These are phyloP conservation scores for Neurospora sp. DNA, from an alignment of 495 filamentous ascomycete genomes.

Conservation along the genomic window DNA sequence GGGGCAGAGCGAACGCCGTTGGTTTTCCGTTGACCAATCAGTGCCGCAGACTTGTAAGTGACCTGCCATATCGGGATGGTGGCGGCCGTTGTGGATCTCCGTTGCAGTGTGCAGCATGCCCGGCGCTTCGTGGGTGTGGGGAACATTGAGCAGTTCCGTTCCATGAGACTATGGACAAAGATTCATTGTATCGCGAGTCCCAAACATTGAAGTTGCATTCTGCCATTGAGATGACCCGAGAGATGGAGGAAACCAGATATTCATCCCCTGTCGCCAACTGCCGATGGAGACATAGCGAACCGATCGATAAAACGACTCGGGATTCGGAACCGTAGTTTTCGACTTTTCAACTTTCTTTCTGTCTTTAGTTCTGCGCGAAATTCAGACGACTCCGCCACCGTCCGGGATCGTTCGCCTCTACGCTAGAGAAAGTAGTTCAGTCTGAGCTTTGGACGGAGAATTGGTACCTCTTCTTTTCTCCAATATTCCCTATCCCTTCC, in stretches of 20 bases:
- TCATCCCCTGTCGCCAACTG: background rate
- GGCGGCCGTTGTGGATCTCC: background rate
- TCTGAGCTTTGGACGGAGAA: background rate
- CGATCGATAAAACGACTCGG: background rate
- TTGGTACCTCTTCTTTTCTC: background rate
- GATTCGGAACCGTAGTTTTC: background rate
- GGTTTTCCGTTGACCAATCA: slow-evolving; percentile 2
- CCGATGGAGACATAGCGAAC: background rate
- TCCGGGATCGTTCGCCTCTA: background rate
- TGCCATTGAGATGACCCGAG: background rate
- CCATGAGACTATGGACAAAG: background rate
- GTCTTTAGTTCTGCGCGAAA: background rate
- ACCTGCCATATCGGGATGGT: slow-evolving; percentile 7
- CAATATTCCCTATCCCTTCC: background rate
- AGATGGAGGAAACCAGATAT: background rate
- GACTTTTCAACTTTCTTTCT: background rate
- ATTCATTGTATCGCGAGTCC: background rate
- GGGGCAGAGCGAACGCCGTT: background rate
- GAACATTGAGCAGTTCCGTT: background rate
- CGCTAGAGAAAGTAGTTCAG: background rate
- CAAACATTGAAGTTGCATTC: background rate
- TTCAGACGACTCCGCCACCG: background rate
- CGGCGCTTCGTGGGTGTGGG: background rate
- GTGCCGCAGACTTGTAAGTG: background rate
- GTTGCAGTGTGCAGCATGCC: background rate